Base-by-base conservation (phyloP, 1,284 basidiomycete species). In the Trichosporon sp. region DNA sequence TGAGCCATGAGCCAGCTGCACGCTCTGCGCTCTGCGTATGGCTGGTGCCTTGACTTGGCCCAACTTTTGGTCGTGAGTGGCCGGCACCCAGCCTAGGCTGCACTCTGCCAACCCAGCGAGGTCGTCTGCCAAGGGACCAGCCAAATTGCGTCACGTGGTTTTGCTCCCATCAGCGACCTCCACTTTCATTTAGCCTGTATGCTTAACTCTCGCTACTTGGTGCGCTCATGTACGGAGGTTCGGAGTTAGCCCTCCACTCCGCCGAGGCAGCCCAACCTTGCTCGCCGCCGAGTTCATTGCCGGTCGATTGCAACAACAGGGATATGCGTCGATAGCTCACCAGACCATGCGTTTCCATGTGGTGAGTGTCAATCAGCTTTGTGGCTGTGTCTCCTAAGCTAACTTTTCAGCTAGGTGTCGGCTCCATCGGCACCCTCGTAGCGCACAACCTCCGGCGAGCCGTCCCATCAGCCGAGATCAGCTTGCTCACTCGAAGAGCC, bases 371-470 rank as follows among this genome's bases (percentile, higher is more conserved):
- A 23, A 4, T 14, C 23, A 19, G 5, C 21, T 16, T 13, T 21
- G 16, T 19, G n/a, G 3, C 14, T 27, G 25, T n/a, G n/a, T n/a
- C n/a, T n/a, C n/a, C n/a, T 4, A 4, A 16, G 19, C 21, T 62
- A 6, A 62, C 56, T 25, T 16, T 2, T 10, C 65, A 76, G 76
- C 83, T 90, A 67, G 89, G 91, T 71, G 80, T 91, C 66, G 91
- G 91, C 61, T 84, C 91, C 58, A 85, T 95, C 69, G 93, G 93
- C 65, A 86, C 87, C 29, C 86, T 95, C 65, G 70, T 95, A 68
- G 86, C 92, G 13, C 86, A 89, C 74, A 86, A 94, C 76, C 84
- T 95, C 56, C 87, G 90, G 37, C 82, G 83, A 49, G 78, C 84
- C 84, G 29, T 67, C 60, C 68, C 75, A 73, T n/a, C 74, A 77